Evolutionary conservation across 169 alveolate species (phyloP), one percentile per base, ranked within the genome.

Genomic region (Eimeria mitis): DNA sequence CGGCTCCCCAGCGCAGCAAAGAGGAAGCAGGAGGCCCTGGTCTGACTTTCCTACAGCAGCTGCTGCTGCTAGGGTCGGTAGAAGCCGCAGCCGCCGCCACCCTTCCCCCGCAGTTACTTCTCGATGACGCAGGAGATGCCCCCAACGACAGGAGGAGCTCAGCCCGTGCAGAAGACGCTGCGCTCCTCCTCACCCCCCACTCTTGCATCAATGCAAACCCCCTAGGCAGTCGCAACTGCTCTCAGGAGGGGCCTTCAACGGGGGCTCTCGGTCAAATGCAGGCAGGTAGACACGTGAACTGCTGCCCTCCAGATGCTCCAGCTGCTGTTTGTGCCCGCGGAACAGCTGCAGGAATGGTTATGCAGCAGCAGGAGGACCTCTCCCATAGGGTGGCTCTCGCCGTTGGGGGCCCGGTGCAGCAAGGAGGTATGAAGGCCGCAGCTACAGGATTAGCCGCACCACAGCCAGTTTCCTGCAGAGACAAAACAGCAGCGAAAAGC

Each of bases 111-210:
- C 91, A 31, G 37, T 78, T 84, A 21, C 21, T 84, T 25, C 76
- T 16, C 2, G 91, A 84, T 37, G 91, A 84, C 23, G 37, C 61
- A 16, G 91, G 61, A 47, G 89, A 76, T 13, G 71, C 52, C 89
- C 44, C 83, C 52, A 14, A 31, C 4, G 56, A 52, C 2, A 6
- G 78, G 42, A 59, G 78, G 79, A 37, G 25, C 40, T n/a, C 65
- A 56, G 5, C 42, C 78, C 44, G 8, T 68, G 8, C 78, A 68
- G 78, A 68, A 1, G 47, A 34, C 19, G 78, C 47, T n/a, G 78
- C 78, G 0, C 78, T 68, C 78, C 44, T 68, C 78, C 2, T 34
- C 23, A 31, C 42, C 19, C 85, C 85, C 16, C 44, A 75, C 56
- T 44, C 59, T 40, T 37, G 47, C 47, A 23, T 19, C 61, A 8